A percentile compares a stretch with the other conserved stretches of the same genome.
Evolutionary conservation across 179 eudicot genomes (phyloP).

Genomic region (Silene noctiflora): DNA sequence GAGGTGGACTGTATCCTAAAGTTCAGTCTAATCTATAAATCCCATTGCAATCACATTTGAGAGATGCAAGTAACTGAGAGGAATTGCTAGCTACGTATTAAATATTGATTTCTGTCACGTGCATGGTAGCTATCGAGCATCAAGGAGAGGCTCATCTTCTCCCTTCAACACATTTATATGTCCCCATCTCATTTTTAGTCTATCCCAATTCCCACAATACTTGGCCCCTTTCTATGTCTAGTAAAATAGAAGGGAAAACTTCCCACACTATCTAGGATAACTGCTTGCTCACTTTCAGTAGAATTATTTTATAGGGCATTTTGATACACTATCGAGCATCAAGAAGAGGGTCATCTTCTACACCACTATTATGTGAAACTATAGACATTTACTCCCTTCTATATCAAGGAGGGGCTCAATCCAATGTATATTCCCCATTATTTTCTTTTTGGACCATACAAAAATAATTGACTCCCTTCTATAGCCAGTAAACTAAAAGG

Average conservation of each 20-base stretch:
- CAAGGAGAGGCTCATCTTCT: not conserved
- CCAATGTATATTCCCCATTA: not conserved
- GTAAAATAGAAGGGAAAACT: not conserved
- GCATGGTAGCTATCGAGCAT: not conserved
- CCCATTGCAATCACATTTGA: too few relatives aligned
- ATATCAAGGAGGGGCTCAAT: not conserved
- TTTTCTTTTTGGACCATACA: not conserved
- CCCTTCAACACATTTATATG: not conserved
- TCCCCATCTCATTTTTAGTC: not conserved
- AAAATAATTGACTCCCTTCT: not conserved
- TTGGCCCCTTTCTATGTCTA: not conserved
- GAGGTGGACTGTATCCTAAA: too few relatives aligned
- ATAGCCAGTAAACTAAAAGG: not conserved
- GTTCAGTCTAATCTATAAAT: too few relatives aligned
- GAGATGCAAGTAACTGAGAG: too few relatives aligned
- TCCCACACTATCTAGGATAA: not conserved
- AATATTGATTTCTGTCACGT: too few relatives aligned
- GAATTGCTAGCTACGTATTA: too few relatives aligned
- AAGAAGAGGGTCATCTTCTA: not conserved
- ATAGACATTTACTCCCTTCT: not conserved
- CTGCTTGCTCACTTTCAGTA: not conserved
- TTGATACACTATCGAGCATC: not conserved
- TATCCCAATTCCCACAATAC: not conserved
- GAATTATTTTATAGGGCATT: not conserved
- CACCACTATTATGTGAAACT: not conserved